Evolutionary conservation across 495 filamentous ascomycete genomes (phyloP), one percentile per base, ranked within the genome.

Genomic region (Neurospora tetrasperma): DNA sequence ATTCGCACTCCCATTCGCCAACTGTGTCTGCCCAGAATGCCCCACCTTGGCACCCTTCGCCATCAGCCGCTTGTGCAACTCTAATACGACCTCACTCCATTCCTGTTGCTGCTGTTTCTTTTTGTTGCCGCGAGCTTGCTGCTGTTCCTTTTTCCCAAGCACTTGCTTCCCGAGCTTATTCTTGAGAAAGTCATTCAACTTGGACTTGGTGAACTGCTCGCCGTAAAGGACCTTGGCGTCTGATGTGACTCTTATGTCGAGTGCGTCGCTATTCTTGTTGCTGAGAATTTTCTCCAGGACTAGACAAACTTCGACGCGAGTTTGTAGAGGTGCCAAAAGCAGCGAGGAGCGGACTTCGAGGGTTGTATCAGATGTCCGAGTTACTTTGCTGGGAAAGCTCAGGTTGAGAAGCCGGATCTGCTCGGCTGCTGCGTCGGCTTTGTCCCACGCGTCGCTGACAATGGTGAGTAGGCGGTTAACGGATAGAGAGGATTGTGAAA

Each of bases 221-320:
- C 91, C 91, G 79, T 93, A 93, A 8, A 88, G 84, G 3, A 92
- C 87, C 70, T 78, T 80, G 1, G 85, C 90, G 42, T 79, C 81
- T 1, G 84, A 83, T 35, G 72, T 70, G 8, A 88, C 79, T 0
- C 76, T 79, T n/a, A 88, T 83, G n/a, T 81, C 83, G 43, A 90
- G 69, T 35, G 85, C 83, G 11, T 69, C 70, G 14, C 23, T 74
- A 3, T 69, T 74, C 46, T 73, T 69, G 73, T 23, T 12, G 44
- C 8, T 54, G 27, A 11, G 70, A 14, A 39, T 69, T 0, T 23
- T 75, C 1, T 79, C 72, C 23, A 87, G 66, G n/a, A 69, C 69
- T 42, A 92, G 84, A 7, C 72, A 75, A 1, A 89, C 83, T 72
- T 88, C 84, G 1, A 93, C 84, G 77, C 90, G 89, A 0, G 90